A percentile compares a stretch with the other conserved stretches of the same genome.
These are phyloP conservation scores for Marsdenia floribunda DNA, from an alignment of 257 asterid genomes.

Conservation along the genomic window DNA sequence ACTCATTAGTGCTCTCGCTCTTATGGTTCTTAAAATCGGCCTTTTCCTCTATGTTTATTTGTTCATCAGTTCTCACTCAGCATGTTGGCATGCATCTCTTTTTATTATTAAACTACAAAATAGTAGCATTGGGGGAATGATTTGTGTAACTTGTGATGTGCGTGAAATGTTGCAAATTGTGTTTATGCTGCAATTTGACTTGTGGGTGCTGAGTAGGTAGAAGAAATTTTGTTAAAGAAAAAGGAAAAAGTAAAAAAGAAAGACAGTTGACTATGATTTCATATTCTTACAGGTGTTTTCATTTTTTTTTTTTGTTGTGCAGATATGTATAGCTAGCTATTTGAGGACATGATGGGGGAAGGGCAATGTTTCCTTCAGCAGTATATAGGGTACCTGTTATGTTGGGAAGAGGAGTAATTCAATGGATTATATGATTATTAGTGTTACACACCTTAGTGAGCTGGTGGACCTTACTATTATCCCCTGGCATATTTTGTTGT, in stretches of 20 bases:
- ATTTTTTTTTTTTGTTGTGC: conserved; percentile 10
- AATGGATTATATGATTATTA: background rate
- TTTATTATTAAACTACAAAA: background rate
- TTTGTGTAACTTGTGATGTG: background rate
- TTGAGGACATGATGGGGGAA: conserved; percentile 8
- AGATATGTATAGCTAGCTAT: conserved; percentile 24
- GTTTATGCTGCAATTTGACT: background rate
- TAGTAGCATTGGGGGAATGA: background rate
- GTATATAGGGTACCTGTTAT: conserved; percentile 1
- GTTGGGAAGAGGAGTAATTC: background rate
- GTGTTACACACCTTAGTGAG: background rate
- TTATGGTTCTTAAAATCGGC: background rate
- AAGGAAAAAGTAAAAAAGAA: background rate
- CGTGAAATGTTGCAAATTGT: background rate
- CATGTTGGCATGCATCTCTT: background rate
- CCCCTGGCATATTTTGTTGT: background rate
- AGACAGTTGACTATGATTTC: background rate
- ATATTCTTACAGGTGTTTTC: background rate
- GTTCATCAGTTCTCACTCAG: background rate
- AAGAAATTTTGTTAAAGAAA: too few relatives aligned
- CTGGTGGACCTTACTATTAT: conserved; percentile 1
- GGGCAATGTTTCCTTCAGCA: background rate
- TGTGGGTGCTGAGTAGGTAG: background rate
- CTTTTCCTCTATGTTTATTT: background rate
- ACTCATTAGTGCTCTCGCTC: background rate